Evolutionary conservation across 768 basidiomycete genomes (phyloP).

Genomic region (Rhizopogon vulgaris): DNA sequence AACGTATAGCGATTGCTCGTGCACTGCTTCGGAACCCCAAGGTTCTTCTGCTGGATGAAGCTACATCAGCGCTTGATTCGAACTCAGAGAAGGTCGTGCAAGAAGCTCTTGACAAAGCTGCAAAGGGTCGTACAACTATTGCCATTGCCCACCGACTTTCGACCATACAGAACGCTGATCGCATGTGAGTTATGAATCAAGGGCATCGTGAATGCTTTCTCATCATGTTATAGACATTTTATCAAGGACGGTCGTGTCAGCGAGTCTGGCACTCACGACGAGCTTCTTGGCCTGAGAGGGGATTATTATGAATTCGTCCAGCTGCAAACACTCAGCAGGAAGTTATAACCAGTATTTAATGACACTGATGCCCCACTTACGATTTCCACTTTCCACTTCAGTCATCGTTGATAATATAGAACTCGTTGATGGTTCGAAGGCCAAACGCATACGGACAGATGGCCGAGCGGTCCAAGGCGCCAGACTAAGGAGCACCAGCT

Average conservation of each 20-base stretch:
- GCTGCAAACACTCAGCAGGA: conserved; percentile 64
- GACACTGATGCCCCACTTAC: background rate
- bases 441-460: conserved; percentile 41
- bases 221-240: conserved; percentile 58
- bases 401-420: too few species aligned
- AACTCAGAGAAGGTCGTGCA: conserved; percentile 94
- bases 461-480: conserved; percentile 88
- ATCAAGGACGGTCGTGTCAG: conserved; percentile 82
- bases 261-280: conserved; percentile 85
- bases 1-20: conserved; percentile 80
- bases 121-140: conserved; percentile 88
- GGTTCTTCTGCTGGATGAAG: conserved; percentile 84
- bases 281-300: conserved; percentile 58
- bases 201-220: background rate
- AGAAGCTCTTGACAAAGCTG: conserved; percentile 85
- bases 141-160: conserved; percentile 93
- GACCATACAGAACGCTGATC: conserved; percentile 89
- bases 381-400: background rate
- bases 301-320: conserved; percentile 85
- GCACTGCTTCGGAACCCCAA: conserved; percentile 86
- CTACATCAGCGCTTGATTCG: conserved; percentile 87
- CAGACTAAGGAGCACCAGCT: conserved; percentile 56
- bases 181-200: conserved; percentile 54
- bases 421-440: too few species aligned
- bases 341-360: background rate